A percentile compares a stretch with the other conserved stretches of the same genome.
These are phyloP conservation scores for Brassica napus DNA, from an alignment of 345 rosid species.

Conservation along the genomic window DNA sequence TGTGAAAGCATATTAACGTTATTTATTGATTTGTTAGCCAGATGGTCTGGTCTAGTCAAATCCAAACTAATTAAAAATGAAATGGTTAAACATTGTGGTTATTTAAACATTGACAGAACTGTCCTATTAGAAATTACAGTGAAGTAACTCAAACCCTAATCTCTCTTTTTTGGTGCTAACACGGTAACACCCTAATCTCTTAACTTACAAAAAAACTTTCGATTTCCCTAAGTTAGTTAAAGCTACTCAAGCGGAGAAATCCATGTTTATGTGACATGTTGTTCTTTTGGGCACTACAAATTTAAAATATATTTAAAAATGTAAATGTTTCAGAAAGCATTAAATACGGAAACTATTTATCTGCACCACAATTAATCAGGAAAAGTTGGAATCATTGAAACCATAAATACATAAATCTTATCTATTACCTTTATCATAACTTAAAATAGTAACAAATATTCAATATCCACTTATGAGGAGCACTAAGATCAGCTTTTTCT, in stretches of 20 bases:
- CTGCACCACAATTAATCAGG: slow-evolving; percentile 26
- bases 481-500: slow-evolving; percentile 40
- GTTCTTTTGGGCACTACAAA: slow-evolving; percentile 4
- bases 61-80: too few relatives aligned
- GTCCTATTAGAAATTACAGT: not conserved
- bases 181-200: not conserved
- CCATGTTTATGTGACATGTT: not conserved
- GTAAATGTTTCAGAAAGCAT: not conserved
- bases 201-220: not conserved
- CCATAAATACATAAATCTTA: slow-evolving; percentile 23
- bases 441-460: not conserved
- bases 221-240: not conserved
- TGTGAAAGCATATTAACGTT: too few relatives aligned
- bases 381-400: slow-evolving; percentile 13
- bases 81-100: too few relatives aligned
- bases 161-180: not conserved
- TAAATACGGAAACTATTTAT: not conserved
- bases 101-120: not conserved
- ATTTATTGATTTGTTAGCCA: too few relatives aligned
- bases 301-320: not conserved
- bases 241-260: not conserved
- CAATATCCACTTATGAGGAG: slow-evolving; percentile 39
- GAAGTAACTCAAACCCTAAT: not conserved
- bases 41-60: too few relatives aligned
- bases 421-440: slow-evolving; percentile 18